Conservation (phyloP, 495 filamentous ascomycete species). For the Talaromyces trachyspermus region DNA sequence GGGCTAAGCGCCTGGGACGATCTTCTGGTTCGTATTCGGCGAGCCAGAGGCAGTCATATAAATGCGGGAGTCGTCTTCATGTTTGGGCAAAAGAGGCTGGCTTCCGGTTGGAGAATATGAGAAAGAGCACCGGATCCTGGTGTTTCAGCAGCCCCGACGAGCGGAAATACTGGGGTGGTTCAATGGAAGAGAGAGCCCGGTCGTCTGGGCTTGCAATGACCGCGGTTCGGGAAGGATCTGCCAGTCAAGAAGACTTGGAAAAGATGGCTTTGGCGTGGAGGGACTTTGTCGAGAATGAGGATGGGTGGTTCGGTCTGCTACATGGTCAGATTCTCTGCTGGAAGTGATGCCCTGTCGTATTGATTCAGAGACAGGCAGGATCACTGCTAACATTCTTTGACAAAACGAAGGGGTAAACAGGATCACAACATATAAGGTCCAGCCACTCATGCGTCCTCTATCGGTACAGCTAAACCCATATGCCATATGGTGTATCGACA, state of each 20-base stretch:
- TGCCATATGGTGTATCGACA: no score
- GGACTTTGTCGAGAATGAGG: conserved; percentile 34
- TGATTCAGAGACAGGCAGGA: no score
- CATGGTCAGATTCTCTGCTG: conserved; percentile 48
- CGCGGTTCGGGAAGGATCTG: neutral
- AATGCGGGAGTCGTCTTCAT: conserved; percentile 24
- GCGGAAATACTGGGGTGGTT: neutral
- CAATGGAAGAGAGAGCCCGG: neutral
- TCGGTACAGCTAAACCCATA: no score
- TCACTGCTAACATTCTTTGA: no score
- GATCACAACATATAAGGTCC: no score
- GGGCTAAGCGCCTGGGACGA: conserved; percentile 23
- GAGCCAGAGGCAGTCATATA: conserved; percentile 26
- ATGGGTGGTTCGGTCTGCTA: conserved; percentile 45
- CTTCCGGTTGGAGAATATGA: conserved; percentile 19
- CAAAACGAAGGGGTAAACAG: no score
- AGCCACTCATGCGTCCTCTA: no score
- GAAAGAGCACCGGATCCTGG: conserved; percentile 24
- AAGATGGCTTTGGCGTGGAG: conserved; percentile 31
- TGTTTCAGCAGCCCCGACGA: neutral
- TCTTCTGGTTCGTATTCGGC: conserved; percentile 18
- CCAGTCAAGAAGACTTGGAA: conserved; percentile 22
- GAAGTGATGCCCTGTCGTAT: conserved; percentile 22
- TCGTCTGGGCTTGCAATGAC: neutral
- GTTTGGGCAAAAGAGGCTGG: neutral